Base-by-base conservation (phyloP, 2,329 filamentous ascomycete species). In the Beauveria asiatica region DNA sequence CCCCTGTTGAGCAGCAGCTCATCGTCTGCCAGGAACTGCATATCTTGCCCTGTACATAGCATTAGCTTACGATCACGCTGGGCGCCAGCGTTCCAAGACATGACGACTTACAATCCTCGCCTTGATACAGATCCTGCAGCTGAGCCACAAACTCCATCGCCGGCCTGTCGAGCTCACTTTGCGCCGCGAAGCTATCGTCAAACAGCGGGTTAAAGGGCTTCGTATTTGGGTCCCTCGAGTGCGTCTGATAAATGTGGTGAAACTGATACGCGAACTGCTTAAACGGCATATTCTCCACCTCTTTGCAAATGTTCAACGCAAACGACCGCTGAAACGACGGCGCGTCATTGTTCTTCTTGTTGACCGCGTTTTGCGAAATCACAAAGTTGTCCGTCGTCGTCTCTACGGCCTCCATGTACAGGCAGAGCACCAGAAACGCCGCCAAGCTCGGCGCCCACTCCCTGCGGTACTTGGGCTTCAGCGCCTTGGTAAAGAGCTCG, bases 201-300 rank as follows among this genome's bases (percentile, higher is more conserved):
- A 78, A 64, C n/a, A 84, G 68, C 19, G 82, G 82, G 65, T 84
- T 84, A 66, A 83, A 84, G 53, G 80, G 73, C 68, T 74, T 79
- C 8, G 75, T 68, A 48, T 76, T 75, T 3, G 74, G 73, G 63
- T 83, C 79, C 64, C 74, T 74, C 59, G 73, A 76, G 67, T 83
- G 80, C 21, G 82, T 84, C 72, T 83, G 80, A 65, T 83, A 84
- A 60, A 83, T 75, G 66, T 83, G 77, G 68, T 84, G 82, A 67
- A 84, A 84, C 69, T 83, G 81, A 63, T 80, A 82, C 3, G 79
- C 80, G 65, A 84, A 83, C 69, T 84, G 81, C 69, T 78, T 80
- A 67, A 84, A 84, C 0, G 82, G 82, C 73, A 84, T 73, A 64
- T 82, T 82, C 67, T 84, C 82, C 51, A 84, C 74, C 66, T 81